Conservation (phyloP, 306 rosid species). For the Alnus rubra region DNA sequence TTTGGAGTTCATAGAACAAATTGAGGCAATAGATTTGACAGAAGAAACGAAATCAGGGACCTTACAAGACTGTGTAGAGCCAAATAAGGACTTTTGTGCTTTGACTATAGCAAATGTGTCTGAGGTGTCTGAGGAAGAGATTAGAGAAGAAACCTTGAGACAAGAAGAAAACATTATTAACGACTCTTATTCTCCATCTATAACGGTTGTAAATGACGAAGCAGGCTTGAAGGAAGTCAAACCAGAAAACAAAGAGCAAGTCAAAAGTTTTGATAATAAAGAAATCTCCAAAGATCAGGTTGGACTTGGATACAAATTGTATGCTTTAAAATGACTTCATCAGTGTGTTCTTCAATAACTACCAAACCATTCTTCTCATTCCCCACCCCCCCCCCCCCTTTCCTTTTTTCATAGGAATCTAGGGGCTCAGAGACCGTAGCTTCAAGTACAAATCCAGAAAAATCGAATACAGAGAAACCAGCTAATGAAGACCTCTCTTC, state of each 20-base stretch:
- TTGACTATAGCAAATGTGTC: slow-evolving; percentile 8
- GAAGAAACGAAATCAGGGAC: slow-evolving; percentile 15
- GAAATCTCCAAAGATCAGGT: slow-evolving; percentile 26
- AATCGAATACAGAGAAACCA: slow-evolving; percentile 17
- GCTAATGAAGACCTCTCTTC: slow-evolving; percentile 21
- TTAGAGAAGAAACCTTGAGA: background rate
- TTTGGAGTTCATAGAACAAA: slow-evolving; percentile 25
- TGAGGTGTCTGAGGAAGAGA: slow-evolving; percentile 9
- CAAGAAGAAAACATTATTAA: slow-evolving; percentile 7
- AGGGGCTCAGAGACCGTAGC: slow-evolving; percentile 3
- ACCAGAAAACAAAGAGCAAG: background rate
- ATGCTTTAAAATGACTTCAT: too few relatives aligned
- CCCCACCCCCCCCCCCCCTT: too few relatives aligned
- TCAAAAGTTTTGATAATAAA: background rate
- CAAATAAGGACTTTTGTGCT: slow-evolving; percentile 6
- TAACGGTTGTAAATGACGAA: background rate
- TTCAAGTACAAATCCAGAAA: slow-evolving; percentile 11
- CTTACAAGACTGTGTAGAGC: slow-evolving; percentile 18
- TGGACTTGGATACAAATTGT: too few relatives aligned
- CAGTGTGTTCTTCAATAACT: too few relatives aligned
- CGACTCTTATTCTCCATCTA: background rate
- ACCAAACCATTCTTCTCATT: too few relatives aligned
- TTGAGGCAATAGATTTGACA: slow-evolving; percentile 9
- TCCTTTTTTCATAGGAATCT: slow-evolving; percentile 12
- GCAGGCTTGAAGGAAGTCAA: background rate